Conservation (phyloP, 495 filamentous ascomycete species). For the Pseudomonodictys pantanalensis region DNA sequence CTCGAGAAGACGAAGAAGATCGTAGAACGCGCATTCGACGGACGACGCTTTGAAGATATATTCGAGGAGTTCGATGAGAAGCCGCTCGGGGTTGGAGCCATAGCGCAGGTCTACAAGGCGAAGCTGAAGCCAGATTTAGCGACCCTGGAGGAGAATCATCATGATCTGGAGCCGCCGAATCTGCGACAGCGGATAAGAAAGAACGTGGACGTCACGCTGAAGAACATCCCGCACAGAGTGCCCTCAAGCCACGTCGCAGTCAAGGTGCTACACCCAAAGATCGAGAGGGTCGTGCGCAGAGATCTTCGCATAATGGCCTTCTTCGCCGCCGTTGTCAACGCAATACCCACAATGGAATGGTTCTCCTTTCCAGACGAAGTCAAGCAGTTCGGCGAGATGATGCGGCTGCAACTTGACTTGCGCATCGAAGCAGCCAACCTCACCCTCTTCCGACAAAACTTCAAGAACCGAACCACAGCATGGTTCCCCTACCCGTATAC, state of each 20-base stretch:
- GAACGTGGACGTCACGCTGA: conserved; percentile 82
- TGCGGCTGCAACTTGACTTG: conserved; percentile 92
- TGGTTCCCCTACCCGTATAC: conserved; percentile 95
- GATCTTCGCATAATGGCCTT: conserved; percentile 92
- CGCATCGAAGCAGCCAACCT: conserved; percentile 94
- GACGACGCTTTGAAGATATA: conserved; percentile 78
- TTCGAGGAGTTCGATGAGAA: conserved; percentile 95
- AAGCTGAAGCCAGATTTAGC: conserved; percentile 81
- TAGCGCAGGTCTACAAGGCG: conserved; percentile 97
- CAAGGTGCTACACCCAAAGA: conserved; percentile 91
- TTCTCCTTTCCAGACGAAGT: conserved; percentile 95
- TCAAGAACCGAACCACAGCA: conserved; percentile 82
- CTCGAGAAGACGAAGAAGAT: conserved; percentile 74
- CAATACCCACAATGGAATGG: conserved; percentile 95
- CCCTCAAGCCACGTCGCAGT: conserved; percentile 93
- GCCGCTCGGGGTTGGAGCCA: conserved; percentile 90
- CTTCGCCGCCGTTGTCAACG: conserved; percentile 81
- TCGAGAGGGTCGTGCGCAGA: conserved; percentile 82
- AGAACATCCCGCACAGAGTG: conserved; percentile 76
- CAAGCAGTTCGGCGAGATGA: conserved; percentile 93
- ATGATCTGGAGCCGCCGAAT: conserved; percentile 48
- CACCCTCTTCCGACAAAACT: conserved; percentile 82
- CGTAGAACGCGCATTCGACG: conserved; percentile 76
- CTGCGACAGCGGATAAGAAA: conserved; percentile 66
- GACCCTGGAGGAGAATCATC: conserved; percentile 55